Base-by-base conservation (phyloP, 2,329 filamentous ascomycete species). In the Clonostachys chloroleuca region DNA sequence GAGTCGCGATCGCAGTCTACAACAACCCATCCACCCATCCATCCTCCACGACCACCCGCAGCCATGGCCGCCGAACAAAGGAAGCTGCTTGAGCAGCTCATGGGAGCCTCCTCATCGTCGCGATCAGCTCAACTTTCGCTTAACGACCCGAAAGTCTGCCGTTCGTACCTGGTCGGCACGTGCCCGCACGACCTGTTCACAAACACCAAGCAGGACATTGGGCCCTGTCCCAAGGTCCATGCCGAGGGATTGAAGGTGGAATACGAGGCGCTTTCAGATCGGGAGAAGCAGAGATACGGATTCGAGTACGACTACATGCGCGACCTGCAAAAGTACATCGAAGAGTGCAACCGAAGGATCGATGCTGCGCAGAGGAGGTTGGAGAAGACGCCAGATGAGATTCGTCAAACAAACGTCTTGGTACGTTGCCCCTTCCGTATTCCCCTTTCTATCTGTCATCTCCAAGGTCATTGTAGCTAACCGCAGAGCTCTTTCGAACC, bases 151-250 rank as follows among this genome's bases (percentile, higher is more conserved):
- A 96, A 95, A 70, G 89, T 96, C 58, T 99, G 94, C 75, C 89
- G 90, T 47, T 96, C 92, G 16, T 97, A 92, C 67, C 81, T 99
- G 44, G 91, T 83, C 52, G 94, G 94, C 58, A 95, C 89, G 49
- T 99, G 94, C 67, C 94, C 94, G 1, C 92, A 97, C 75, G 94
- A 99, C 65, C 89, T 99, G 62, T 99, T 99, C 79, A 99, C 92
- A 55, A 99, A 99, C 72, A 99, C 94, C 42, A 97, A 96, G 74
- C 92, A 97, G 49, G 94, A 99, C 65, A 81, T 97, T 34, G 94
- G 94, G 3, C 81, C 84, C 1, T 99, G 94, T 62, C 81, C 89
- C 44, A 94, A 92, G 64, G 80, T 92, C 24, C 94, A 99, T 71
- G 88, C 83, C 43, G 92, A 96, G 64, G 83, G 84, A 12, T 78